Evolutionary conservation across 208 protist species (phyloP).

Genomic region (Trypanosoma vivax): DNA sequence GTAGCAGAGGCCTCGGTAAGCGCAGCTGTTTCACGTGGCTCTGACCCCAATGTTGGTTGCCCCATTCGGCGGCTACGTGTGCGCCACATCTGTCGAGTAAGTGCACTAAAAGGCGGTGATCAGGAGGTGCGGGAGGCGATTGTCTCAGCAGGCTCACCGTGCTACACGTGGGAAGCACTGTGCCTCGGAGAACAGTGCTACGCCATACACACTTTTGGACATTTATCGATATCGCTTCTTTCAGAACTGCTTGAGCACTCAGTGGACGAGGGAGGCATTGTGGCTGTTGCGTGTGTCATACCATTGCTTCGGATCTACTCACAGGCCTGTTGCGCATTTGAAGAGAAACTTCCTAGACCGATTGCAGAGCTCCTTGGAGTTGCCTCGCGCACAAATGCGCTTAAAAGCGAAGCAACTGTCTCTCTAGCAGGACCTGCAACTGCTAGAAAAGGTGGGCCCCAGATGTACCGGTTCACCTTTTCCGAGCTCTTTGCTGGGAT

Average conservation of each 20-base stretch:
- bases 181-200: no score
- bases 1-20: no score
- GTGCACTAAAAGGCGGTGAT: no score
- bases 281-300: constrained; percentile 15
- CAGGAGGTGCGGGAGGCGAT: background rate
- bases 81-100: no score
- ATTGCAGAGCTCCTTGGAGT: constrained; percentile 21
- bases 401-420: background rate
- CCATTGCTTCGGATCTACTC: constrained; percentile 40
- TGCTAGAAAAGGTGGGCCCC: background rate
- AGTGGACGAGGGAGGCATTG: background rate
- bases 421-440: background rate
- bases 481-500: constrained; percentile 88
- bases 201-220: no score
- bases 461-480: constrained; percentile 39
- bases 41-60: no score
- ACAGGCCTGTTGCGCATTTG: constrained; percentile 27
- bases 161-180: no score
- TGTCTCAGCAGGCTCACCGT: background rate
- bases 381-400: background rate
- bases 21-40: no score
- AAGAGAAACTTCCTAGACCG: constrained; percentile 23
- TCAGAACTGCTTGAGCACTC: background rate
- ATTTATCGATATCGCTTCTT: no score
- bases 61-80: no score